Evolutionary conservation across 2,329 filamentous ascomycete species (phyloP).

Genomic region (Alternaria atra): DNA sequence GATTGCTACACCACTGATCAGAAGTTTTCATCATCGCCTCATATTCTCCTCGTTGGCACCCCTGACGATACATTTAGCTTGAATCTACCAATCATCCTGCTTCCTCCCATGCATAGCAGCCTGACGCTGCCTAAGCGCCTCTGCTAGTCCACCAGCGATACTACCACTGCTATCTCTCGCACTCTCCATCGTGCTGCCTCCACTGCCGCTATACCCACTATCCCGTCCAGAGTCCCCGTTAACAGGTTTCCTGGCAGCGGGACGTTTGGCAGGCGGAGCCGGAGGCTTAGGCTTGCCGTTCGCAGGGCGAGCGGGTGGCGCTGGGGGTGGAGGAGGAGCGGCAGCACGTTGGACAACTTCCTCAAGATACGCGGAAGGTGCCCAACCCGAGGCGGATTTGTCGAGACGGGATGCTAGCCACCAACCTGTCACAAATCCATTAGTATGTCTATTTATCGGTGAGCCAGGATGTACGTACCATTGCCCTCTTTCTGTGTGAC

Average conservation of each 20-base stretch:
- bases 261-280: slow-evolving; percentile 81
- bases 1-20: neutral
- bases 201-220: slow-evolving; percentile 57
- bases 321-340: slow-evolving; percentile 61
- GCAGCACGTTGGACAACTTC: slow-evolving; percentile 69
- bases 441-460: slow-evolving; percentile 21
- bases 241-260: slow-evolving; percentile 74
- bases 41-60: neutral
- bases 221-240: slow-evolving; percentile 72
- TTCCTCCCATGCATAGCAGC: slow-evolving; percentile 58
- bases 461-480: slow-evolving; percentile 66
- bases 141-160: slow-evolving; percentile 60
- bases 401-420: slow-evolving; percentile 85
- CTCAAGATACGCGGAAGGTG: slow-evolving; percentile 92
- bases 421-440: slow-evolving; percentile 72
- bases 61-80: neutral
- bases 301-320: slow-evolving; percentile 66
- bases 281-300: slow-evolving; percentile 77
- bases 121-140: slow-evolving; percentile 59
- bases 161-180: slow-evolving; percentile 53
- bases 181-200: slow-evolving; percentile 48
- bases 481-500: slow-evolving; percentile 95
- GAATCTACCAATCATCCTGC: slow-evolving; percentile 46
- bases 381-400: slow-evolving; percentile 83
- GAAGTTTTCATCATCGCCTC: neutral